Evolutionary conservation across 2,329 filamentous ascomycete genomes (phyloP).

Genomic region (Apiospora kogelbergensis): DNA sequence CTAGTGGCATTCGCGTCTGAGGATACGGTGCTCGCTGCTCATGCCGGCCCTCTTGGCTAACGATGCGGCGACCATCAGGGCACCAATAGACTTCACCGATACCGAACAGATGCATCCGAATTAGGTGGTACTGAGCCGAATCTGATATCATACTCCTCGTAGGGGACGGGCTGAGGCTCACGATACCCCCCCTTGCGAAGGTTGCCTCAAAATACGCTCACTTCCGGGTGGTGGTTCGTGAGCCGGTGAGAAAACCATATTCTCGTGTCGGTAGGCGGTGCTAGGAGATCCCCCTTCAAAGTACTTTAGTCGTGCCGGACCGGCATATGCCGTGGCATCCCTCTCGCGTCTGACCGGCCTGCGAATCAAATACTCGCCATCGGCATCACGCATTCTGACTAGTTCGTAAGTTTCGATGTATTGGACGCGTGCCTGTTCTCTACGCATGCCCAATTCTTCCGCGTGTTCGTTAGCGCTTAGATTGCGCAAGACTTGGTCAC

Average conservation of each 20-base stretch:
- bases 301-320: not conserved
- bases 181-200: not conserved
- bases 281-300: not conserved
- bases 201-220: not conserved
- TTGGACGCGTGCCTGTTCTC: not conserved
- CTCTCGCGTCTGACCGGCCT: constrained; percentile 34
- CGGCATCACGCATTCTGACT: constrained; percentile 43
- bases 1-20: not conserved
- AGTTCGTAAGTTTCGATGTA: constrained; percentile 43
- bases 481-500: not conserved
- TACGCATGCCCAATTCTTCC: not conserved
- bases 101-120: constrained; percentile 11
- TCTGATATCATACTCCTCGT: constrained; percentile 47
- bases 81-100: constrained; percentile 14
- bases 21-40: not conserved
- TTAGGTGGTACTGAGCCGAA: constrained; percentile 33
- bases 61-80: not conserved
- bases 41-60: not conserved
- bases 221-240: constrained; percentile 11
- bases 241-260: not conserved
- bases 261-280: not conserved
- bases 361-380: constrained; percentile 47
- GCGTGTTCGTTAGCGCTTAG: not conserved
- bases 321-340: constrained; percentile 19
- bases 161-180: constrained; percentile 20